Conservation (phyloP, 805 yeast genomes). For the Wickerhamiella sergipiensis region DNA sequence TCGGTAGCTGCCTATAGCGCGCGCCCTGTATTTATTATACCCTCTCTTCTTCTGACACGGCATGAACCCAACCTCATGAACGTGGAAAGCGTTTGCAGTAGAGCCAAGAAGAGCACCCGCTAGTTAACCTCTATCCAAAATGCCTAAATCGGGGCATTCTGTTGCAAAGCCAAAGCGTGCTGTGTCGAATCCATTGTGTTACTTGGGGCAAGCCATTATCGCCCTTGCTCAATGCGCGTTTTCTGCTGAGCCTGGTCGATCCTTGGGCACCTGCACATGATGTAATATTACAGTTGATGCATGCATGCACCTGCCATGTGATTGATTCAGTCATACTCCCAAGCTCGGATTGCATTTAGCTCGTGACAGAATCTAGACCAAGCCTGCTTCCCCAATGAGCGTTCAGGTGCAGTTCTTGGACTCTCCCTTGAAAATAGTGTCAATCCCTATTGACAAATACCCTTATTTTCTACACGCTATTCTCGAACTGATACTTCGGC, state of each 20-base stretch:
- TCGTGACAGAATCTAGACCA: not conserved
- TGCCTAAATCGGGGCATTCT: too few relatives aligned
- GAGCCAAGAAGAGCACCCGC: not conserved
- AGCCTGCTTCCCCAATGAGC: conserved; percentile 1
- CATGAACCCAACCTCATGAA: not conserved
- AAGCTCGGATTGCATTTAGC: not conserved
- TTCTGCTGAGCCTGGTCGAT: too few relatives aligned
- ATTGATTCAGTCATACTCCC: not conserved
- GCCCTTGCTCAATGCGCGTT: too few relatives aligned
- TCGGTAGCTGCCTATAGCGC: too few relatives aligned
- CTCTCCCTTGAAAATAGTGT: conserved; percentile 1
- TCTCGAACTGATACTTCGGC: conserved; percentile 27
- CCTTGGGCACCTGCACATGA: too few relatives aligned
- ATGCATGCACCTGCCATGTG: not conserved
- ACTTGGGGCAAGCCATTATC: too few relatives aligned
- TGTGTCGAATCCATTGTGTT: too few relatives aligned
- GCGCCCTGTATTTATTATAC: too few relatives aligned
- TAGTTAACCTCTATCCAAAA: not conserved
- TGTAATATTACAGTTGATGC: not conserved
- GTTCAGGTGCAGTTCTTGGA: conserved; percentile 7
- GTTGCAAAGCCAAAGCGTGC: not conserved
- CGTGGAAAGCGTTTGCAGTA: not conserved
- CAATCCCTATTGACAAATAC: conserved; percentile 2
- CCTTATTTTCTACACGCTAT: conserved; percentile 27
- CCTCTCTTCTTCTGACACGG: too few relatives aligned